Conservation (phyloP, 257 asterid genomes). For the Penstemon newberryi region DNA sequence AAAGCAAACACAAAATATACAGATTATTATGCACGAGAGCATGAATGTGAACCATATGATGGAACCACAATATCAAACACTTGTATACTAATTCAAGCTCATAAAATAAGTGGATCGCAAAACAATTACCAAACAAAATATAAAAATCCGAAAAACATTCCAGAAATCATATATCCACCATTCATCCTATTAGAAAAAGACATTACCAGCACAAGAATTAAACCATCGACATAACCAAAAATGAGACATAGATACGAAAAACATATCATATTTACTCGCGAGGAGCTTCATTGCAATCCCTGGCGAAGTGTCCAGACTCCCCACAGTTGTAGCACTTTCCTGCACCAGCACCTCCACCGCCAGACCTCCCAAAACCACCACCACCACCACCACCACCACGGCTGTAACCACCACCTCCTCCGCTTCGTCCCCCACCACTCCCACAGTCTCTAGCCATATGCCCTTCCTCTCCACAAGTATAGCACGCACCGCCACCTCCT, state of each 20-base stretch:
- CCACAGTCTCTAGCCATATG: conserved; percentile 63
- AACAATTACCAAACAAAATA: conserved; percentile 10
- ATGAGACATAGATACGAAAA: neutral
- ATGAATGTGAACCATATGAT: neutral
- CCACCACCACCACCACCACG: conserved; percentile 40
- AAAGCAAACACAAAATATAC: neutral
- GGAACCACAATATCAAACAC: conserved; percentile 33
- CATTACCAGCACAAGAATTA: conserved; percentile 24
- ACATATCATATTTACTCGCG: conserved; percentile 18
- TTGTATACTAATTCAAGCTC: conserved; percentile 20
- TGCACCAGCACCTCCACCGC: conserved; percentile 29
- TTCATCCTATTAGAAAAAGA: conserved; percentile 19
- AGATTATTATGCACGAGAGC: neutral
- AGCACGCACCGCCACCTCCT: conserved; percentile 48
- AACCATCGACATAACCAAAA: conserved; percentile 23
- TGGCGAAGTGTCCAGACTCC: conserved; percentile 68
- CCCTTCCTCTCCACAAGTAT: conserved; percentile 60
- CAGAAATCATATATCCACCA: conserved; percentile 17
- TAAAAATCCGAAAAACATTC: conserved; percentile 14
- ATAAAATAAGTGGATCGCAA: conserved; percentile 34
- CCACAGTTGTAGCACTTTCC: conserved; percentile 67
- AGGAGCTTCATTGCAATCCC: conserved; percentile 56
- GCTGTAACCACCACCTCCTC: conserved; percentile 32
- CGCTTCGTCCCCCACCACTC: conserved; percentile 35
- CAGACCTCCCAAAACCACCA: conserved; percentile 40